Base-by-base conservation (phyloP, 2,329 filamentous ascomycete genomes). In the Ophiostoma piceae region DNA sequence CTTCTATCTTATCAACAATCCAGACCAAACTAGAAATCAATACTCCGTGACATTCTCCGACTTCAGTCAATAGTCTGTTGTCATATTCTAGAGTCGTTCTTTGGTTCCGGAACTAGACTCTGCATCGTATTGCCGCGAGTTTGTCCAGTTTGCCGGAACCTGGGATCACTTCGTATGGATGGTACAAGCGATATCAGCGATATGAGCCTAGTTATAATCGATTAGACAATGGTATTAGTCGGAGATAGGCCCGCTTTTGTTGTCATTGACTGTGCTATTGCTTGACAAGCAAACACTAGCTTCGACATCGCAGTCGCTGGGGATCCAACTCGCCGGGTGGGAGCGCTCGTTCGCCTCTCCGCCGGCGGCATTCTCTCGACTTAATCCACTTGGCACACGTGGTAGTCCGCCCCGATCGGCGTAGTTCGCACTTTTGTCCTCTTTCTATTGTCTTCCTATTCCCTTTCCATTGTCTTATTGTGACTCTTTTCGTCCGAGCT, bases 121-220 rank as follows among this genome's bases (percentile, higher is more conserved):
- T 57, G 51, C 51, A 57, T 26, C 51, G 51, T 57, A 57, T 57
- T 57, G 51, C 51, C n/a, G 51, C 9, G 51, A 57, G n/a, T 57
- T 26, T 57, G n/a, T 57, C 51, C 51, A 57, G 51, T 57, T 57
- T 26, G 51, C 22, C 7, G 51, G 51, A 14, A 26, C 51, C 51
- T 57, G 51, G 51, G 51, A 11, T 22, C 22, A 26, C n/a, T 29
- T 26, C n/a, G 51, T 22, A 57, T 26, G 9, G 51, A 26, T 57
- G 51, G 51, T 57, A n/a, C 9, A 16, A 47, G 19, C 43, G 43
- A 47, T 47, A 47, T 47, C 43, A 47, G 43, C 7, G 16, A n/a
- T 47, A n/a, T 5, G 16, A 8, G 7, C 43, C 16, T 5, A 16
- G n/a, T n/a, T 47, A 47, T 47, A 47, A 9, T 47, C 43, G 43